Base-by-base conservation (phyloP, 192 early-diverging fungal genomes). In the Coemansia javaensis region DNA sequence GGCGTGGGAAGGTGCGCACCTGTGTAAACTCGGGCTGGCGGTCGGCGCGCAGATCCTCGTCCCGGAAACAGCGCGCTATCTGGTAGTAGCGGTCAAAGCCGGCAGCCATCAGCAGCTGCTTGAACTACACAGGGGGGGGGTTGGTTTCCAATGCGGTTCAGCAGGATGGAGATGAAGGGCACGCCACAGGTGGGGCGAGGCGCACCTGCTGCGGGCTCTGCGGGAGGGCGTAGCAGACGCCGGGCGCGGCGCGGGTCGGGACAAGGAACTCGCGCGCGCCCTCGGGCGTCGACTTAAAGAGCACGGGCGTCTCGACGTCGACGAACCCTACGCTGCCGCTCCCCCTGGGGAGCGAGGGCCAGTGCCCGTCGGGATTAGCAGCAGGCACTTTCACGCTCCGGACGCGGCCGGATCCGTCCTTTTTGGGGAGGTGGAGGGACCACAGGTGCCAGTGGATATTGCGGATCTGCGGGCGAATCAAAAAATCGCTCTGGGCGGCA, bases 11-110 rank as follows among this genome's bases (percentile, higher is more conserved):
- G n/a, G n/a, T n/a, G n/a, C 32, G 43, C 72, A 87, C 85, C 66
- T 96, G 93, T 5, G 90, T 96, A 48, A 96, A 96, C 59, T 96
- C 93, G 14, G 91, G 90, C 56, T 96, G 93, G 20, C 93, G 79
- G 61, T 96, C 90, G 0, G 89, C 79, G 7, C 90, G 80, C 37
- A 87, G 58, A 57, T 89, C 87, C 41, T 96, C 93, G 47, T 96
- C 93, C 39, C 93, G 76, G 55, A 92, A 96, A 54, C 93, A 96
- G 14, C 86, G 79, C 3, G 90, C 93, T 40, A 96, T 83, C 69
- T 96, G 93, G 60, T 82, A 96, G 71, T 96, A 96, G 35, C 86
- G 78, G 57, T 96, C 93, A 14, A 92, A 78, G 1, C 89, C 90
- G 41, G 82, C 87, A 0, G 85, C 82, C 90, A 96, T 96, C 39